Evolutionary conservation across 139 green algal genomes (phyloP).

Genomic region (Coelastrella sp.): DNA sequence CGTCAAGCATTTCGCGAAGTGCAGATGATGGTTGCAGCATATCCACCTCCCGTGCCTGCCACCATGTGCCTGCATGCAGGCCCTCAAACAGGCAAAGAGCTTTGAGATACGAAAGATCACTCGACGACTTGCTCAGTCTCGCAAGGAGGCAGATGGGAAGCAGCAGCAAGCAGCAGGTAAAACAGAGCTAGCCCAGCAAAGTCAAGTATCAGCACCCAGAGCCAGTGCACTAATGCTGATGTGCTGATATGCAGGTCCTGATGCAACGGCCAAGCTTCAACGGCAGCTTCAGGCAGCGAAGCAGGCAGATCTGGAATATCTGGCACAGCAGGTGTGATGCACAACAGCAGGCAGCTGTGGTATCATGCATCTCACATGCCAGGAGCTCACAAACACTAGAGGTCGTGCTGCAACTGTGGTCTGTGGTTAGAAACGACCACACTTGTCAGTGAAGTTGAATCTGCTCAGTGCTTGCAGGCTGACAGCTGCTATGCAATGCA

Average conservation of each 20-base stretch:
- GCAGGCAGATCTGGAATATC: slow-evolving; percentile 43
- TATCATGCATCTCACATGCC: not conserved
- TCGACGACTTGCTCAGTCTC: slow-evolving; percentile 45
- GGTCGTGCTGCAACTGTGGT: too few species aligned
- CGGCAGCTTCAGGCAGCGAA: slow-evolving; percentile 54
- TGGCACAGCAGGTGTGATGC: slow-evolving; percentile 47
- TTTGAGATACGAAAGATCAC: slow-evolving; percentile 62
- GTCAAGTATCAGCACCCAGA: not conserved
- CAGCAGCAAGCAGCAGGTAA: not conserved
- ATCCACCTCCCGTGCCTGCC: not conserved
- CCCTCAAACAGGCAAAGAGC: slow-evolving; percentile 58
- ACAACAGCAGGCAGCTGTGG: not conserved
- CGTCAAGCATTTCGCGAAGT: too few species aligned
- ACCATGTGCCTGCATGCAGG: slow-evolving; percentile 37
- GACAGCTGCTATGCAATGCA: too few species aligned
- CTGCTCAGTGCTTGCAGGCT: not conserved
- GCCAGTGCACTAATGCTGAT: not conserved
- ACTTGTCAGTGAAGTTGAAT: not conserved
- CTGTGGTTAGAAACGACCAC: not conserved
- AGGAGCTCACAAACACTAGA: too few species aligned
- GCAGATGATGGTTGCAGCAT: too few species aligned
- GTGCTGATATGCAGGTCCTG: not conserved
- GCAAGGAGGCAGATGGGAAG: not conserved
- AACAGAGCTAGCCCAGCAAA: not conserved
- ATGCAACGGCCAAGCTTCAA: slow-evolving; percentile 36